Base-by-base conservation (phyloP, 1,284 basidiomycete species). In the Rhizoctonia solani region DNA sequence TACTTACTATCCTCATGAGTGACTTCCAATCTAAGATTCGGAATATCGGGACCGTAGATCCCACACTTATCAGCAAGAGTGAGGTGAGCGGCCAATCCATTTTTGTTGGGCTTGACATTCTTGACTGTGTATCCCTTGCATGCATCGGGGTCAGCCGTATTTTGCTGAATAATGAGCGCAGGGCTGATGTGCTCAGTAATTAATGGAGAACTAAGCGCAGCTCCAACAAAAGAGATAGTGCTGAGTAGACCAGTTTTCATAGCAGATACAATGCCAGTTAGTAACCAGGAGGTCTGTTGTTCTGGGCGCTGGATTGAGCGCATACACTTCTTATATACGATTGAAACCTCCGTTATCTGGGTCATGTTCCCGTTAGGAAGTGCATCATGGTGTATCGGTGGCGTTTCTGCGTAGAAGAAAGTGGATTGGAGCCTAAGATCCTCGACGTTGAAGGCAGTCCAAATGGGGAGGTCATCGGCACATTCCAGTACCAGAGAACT, bases 1-100 rank as follows among this genome's bases (percentile, higher is more conserved):
- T 42, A 74, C 81, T 61, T 47, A 85, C 87, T 85, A 79, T 83
- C 82, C 73, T 91, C 87, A 71, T 89, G 89, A 0, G 81, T 81
- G 44, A 88, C 85, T 42, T 86, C 75, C 13, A 93, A 79, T 4
- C 83, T 87, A 46, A 92, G 81, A 68, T 85, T 78, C 1, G 75
- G 37, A 44, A 91, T 79, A 73, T 93, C 90, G 11, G 76, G 79
- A 13, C 89, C 89, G 72, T 89, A 93, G 11, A 86, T 88, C 71
- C 90, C 82, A 75, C 91, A 93, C 13, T 76, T 58, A 1, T 88
- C 89, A 1, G 82, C 81, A 4, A 92, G 79, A 3, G 68, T 50
- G n/a, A 80, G 74, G 41, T 71, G 68, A 23, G 72, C 72, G 14
- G 66, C 68, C 34, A 72, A 42, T 3, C 68, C 56, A 27, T 66